A percentile compares a stretch with the other conserved stretches of the same genome.
These are phyloP conservation scores for Nakazawaea ishiwadae DNA, from an alignment of 805 yeast species.

Conservation along the genomic window DNA sequence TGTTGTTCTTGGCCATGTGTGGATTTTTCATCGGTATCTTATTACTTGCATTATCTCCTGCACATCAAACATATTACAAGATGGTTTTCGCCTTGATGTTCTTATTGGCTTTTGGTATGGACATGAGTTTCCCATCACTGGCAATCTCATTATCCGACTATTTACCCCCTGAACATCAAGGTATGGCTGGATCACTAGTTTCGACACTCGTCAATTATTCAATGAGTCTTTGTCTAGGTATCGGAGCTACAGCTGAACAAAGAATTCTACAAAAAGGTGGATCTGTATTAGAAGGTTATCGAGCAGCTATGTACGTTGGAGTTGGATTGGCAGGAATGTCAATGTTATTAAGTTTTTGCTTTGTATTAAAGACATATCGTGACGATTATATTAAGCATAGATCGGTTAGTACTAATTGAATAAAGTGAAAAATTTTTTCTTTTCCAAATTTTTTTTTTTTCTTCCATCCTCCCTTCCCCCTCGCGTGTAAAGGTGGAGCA, in stretches of 20 bases:
- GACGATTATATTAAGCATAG: background rate
- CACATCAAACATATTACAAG: conserved; percentile 54
- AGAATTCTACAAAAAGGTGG: conserved; percentile 27
- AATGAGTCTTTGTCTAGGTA: conserved; percentile 63
- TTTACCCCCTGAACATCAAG: conserved; percentile 63
- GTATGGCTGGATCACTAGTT: conserved; percentile 73
- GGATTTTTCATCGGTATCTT: conserved; percentile 53
- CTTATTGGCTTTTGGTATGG: conserved; percentile 70
- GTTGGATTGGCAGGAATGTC: conserved; percentile 57
- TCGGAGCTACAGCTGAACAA: conserved; percentile 63
- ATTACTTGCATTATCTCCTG: conserved; percentile 52
- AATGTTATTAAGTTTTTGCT: background rate
- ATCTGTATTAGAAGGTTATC: conserved; percentile 37
- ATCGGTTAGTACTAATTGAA: too few species aligned
- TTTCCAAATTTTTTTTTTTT: too few species aligned
- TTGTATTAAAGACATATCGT: background rate
- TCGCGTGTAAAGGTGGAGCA: too few species aligned
- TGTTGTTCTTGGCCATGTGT: conserved; percentile 45
- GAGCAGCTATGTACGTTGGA: conserved; percentile 57
- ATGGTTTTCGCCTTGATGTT: conserved; percentile 52
- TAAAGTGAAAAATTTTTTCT: too few species aligned
- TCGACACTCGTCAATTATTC: conserved; percentile 71
- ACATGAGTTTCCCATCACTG: conserved; percentile 71
- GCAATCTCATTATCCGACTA: conserved; percentile 56
- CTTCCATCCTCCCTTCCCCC: too few species aligned